Conservation (phyloP, 192 early-diverging fungal species). For the Backusella australiensis region DNA sequence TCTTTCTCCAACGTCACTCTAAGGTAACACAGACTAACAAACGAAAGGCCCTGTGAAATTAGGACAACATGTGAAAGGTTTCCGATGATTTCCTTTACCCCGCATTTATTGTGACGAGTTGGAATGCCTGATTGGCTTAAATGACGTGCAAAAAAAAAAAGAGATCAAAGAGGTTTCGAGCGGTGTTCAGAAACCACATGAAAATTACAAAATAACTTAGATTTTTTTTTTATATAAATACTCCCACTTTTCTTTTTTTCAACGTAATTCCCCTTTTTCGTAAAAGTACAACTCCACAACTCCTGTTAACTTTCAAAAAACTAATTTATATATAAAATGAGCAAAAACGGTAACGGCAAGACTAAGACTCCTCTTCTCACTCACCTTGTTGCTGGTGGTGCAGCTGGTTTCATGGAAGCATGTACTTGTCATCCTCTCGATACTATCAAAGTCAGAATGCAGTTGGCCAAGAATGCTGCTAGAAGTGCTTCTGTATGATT, state of each 20-base stretch:
- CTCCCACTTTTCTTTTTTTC: neutral
- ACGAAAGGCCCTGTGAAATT: neutral
- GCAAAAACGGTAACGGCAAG: slow-evolving; percentile 19
- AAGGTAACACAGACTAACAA: neutral
- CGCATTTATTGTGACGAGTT: slow-evolving; percentile 10
- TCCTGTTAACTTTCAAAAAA: neutral
- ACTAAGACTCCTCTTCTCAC: slow-evolving; percentile 41
- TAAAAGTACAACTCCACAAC: neutral
- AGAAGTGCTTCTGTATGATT: slow-evolving; percentile 50
- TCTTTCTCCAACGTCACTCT: neutral
- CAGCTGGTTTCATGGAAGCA: slow-evolving; percentile 91
- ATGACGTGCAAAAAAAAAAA: neutral
- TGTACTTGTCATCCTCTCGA: slow-evolving; percentile 91
- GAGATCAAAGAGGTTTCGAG: neutral
- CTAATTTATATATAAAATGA: slow-evolving; percentile 12
- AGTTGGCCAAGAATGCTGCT: slow-evolving; percentile 70
- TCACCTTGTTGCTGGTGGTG: slow-evolving; percentile 86
- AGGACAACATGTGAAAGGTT: slow-evolving; percentile 12
- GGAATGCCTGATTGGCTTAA: slow-evolving; percentile 8
- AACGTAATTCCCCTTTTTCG: slow-evolving; percentile 15
- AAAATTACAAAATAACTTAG: slow-evolving; percentile 14
- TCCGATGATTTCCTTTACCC: slow-evolving; percentile 22
- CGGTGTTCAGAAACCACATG: slow-evolving; percentile 20
- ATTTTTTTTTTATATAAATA: slow-evolving; percentile 18
- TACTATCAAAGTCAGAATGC: slow-evolving; percentile 98